These are phyloP conservation scores for Conringia planisiliqua DNA, from an alignment of 345 rosid species.

Conservation along the genomic window DNA sequence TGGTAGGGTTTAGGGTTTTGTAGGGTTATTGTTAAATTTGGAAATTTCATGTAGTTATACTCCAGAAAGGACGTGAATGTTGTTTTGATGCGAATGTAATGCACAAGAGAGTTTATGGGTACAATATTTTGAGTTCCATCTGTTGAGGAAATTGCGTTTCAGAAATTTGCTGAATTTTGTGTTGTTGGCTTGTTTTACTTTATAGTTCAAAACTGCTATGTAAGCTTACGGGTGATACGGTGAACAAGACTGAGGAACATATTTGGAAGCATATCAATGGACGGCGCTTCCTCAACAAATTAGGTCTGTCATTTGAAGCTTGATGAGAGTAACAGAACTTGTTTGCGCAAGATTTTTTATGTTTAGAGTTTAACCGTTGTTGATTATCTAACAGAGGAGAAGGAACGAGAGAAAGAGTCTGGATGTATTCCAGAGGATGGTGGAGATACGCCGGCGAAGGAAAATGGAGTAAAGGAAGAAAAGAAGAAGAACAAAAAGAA, in stretches of 20 bases:
- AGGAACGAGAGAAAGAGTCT: slow-evolving; percentile 51
- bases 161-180: background rate
- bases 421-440: slow-evolving; percentile 30
- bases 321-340: background rate
- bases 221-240: slow-evolving; percentile 84
- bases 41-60: background rate
- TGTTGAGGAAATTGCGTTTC: slow-evolving; percentile 12
- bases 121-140: background rate
- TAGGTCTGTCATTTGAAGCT: slow-evolving; percentile 47
- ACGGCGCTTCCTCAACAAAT: slow-evolving; percentile 72
- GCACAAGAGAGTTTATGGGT: background rate
- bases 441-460: slow-evolving; percentile 11
- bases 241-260: slow-evolving; percentile 92
- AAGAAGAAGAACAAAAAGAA: slow-evolving; percentile 36
- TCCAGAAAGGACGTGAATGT: background rate
- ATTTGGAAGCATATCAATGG: slow-evolving; percentile 96
- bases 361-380: background rate
- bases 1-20: slow-evolving; percentile 18
- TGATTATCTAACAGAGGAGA: slow-evolving; percentile 51
- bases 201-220: slow-evolving; percentile 71
- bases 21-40: slow-evolving; percentile 2
- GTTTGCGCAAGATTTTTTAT: background rate
- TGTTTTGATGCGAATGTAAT: background rate
- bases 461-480: slow-evolving; percentile 28
- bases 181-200: background rate